Conservation (phyloP, 306 rosid genomes). For the Mimosa pudica region DNA sequence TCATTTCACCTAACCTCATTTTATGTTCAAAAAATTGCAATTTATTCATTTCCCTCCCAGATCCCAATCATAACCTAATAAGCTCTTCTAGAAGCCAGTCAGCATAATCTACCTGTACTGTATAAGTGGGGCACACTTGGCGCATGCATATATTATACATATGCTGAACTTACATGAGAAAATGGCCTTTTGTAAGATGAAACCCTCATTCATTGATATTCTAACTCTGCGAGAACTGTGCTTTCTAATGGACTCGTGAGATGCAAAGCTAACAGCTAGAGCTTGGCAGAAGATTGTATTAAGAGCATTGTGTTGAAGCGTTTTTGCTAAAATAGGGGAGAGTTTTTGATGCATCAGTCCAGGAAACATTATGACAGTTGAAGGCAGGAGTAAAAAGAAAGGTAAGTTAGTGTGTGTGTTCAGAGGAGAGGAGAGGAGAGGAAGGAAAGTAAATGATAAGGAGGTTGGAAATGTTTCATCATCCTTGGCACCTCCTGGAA, state of each 20-base stretch:
- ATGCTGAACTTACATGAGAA: not conserved
- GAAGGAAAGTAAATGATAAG: not conserved
- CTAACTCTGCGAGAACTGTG: not conserved
- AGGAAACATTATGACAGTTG: not conserved
- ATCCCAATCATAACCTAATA: not conserved
- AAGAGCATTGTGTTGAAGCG: conserved; percentile 10
- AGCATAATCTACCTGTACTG: not conserved
- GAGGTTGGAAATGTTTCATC: not conserved
- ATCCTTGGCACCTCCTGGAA: not conserved
- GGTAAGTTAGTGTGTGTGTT: not conserved
- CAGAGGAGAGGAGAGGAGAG: not conserved
- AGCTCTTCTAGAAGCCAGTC: not conserved
- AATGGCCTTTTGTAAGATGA: not conserved
- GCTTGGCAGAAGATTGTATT: not conserved
- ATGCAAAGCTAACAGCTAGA: not conserved
- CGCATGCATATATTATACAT: not conserved
- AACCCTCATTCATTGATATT: conserved; percentile 12
- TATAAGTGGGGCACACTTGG: not conserved
- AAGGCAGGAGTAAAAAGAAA: not conserved
- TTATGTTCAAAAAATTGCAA: no score
- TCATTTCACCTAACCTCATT: no score
- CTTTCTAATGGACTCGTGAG: not conserved
- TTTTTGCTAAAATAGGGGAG: not conserved
- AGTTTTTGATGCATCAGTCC: conserved; percentile 3
- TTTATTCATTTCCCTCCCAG: not conserved